Evolutionary conservation across 352 stramenopile species (phyloP).

Genomic region (Lagenidium giganteum): DNA sequence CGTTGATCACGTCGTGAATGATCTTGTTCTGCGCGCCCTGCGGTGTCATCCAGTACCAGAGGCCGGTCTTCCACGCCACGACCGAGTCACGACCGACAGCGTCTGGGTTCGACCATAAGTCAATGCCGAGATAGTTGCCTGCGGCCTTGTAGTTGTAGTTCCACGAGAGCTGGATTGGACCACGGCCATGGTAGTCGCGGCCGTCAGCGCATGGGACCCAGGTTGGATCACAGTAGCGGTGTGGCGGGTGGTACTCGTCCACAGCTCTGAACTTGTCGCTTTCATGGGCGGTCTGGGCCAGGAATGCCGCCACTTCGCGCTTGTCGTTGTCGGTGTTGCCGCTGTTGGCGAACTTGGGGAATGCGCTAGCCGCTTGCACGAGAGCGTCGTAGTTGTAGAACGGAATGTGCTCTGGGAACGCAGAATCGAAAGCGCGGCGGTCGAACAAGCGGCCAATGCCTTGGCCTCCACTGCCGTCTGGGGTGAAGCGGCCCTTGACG

Average conservation of each 20-base stretch:
- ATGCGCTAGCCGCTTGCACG: conserved; percentile 24
- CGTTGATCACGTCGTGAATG: conserved; percentile 36
- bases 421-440: no score
- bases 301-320: conserved; percentile 34
- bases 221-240: conserved; percentile 39
- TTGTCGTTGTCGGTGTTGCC: conserved; percentile 33
- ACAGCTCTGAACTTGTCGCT: conserved; percentile 35
- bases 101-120: conserved; percentile 30
- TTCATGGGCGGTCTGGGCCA: conserved; percentile 37
- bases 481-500: no score
- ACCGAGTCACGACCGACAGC: conserved; percentile 26
- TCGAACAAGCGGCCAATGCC: no score
- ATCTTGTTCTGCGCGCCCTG: conserved; percentile 22
- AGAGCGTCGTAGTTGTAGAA: conserved; percentile 40
- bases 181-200: conserved; percentile 43
- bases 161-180: conserved; percentile 45
- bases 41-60: conserved; percentile 52
- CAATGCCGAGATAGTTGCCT: conserved; percentile 25
- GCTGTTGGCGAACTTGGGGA: conserved; percentile 39
- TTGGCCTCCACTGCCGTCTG: no score
- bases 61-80: conserved; percentile 37
- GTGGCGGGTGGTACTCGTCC: conserved; percentile 36
- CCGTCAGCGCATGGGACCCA: conserved; percentile 24
- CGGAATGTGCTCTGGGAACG: conserved; percentile 31
- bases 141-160: conserved; percentile 52